Evolutionary conservation across 371 early-diverging fungal species (phyloP), one percentile per base, ranked within the genome.

Genomic region (Apophysomyces trapeziformis): DNA sequence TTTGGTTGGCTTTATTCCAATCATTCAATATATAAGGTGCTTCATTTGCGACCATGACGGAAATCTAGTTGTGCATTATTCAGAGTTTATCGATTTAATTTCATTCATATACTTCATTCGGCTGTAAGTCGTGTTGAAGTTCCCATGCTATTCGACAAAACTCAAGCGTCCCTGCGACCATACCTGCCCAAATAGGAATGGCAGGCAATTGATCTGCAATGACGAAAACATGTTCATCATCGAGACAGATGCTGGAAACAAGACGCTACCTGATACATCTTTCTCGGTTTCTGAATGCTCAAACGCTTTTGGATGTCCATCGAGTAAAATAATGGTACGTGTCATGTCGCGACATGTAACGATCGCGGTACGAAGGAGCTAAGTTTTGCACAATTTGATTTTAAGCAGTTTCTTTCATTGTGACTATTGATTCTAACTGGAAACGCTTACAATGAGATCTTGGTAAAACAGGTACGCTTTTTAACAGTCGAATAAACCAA

Each of bases 81-180:
- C 21, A 50, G 63, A 63, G 35, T 26, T 39, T 5, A 7, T 44
- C 18, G n/a, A 11, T 16, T 44, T 32, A 6, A 6, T 61, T 21
- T 61, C 0, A 44, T 38, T 38, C 44, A 44, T 43, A 26, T 45
- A 35, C 37, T 43, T 44, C 46, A 36, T 26, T 32, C 4, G 16
- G 18, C 26, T 32, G 61, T 45, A 61, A 32, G 4, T 45, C 60
- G 7, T 50, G 54, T 9, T n/a, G 36, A 14, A 73, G 57, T 38
- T 63, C 71, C 78, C 78, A 77, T 43, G 57, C 71, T 50, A 74
- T 68, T 9, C 78, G 64, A 67, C 78, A 77, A 47, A 72, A 69
- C 39, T 74, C 75, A 5, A 74, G 61, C 1, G 78, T 65, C 6
- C 75, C 60, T 39, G 72, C 67, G 2, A 77, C 78, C 70, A 77